A percentile compares a stretch with the other conserved stretches of the same genome.
Evolutionary conservation across 441 rosid genomes (phyloP).

Genomic region (Syzygium syzygioides): DNA sequence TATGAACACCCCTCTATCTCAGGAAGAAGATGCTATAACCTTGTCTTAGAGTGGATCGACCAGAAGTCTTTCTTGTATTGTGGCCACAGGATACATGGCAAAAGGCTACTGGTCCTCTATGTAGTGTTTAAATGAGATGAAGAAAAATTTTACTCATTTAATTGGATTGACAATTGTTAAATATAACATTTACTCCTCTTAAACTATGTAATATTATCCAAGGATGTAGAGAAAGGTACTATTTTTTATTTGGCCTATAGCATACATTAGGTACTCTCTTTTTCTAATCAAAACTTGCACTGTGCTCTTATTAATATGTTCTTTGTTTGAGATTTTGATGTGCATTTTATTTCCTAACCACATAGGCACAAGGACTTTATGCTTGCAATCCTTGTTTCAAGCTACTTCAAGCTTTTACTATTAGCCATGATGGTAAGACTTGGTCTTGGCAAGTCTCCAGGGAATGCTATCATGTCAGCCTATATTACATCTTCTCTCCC

Average conservation of each 20-base stretch:
- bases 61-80: not conserved
- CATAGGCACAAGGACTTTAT: constrained; percentile 44
- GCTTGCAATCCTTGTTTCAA: constrained; percentile 59
- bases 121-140: not conserved
- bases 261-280: not conserved
- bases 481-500: not conserved
- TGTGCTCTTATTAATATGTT: not conserved
- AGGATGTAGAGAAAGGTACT: not conserved
- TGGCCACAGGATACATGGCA: not conserved
- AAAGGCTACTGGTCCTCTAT: not conserved
- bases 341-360: not conserved
- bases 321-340: not conserved
- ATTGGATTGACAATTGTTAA: not conserved
- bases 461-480: not conserved
- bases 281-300: not conserved
- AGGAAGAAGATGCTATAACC: not conserved
- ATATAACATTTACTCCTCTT: not conserved
- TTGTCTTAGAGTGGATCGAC: not conserved
- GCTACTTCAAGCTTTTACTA: constrained; percentile 69
- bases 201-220: not conserved
- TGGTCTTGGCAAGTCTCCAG: constrained; percentile 3
- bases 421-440: constrained; percentile 62
- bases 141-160: not conserved
- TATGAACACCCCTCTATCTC: not conserved
- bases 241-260: not conserved